Evolutionary conservation across 2,329 filamentous ascomycete genomes (phyloP), one percentile per base, ranked within the genome.

Genomic region (Diaporthe sp.): DNA sequence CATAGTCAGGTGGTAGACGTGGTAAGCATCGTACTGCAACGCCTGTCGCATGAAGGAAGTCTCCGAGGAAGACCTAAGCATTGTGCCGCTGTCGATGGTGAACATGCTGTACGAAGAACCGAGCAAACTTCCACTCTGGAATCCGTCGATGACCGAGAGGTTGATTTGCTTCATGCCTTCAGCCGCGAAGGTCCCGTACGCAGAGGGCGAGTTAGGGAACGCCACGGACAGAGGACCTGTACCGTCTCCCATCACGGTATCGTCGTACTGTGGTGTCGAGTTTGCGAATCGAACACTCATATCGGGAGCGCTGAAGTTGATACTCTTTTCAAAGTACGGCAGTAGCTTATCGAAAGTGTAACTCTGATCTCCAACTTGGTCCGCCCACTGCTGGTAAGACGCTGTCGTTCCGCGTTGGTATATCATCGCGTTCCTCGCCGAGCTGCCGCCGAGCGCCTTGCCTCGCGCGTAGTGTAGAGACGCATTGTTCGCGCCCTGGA

Each of bases 251-350:
- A 55, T 37, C 9, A 53, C 49, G 3, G 39, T 39, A 1, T 44
- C 25, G 34, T 74, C 65, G 28, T 73, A 76, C 2, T 31, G 25
- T 2, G 73, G 44, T 7, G 72, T 73, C 12, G 59, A 44, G 59
- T 76, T 76, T 19, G 55, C 19, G 17, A 62, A 53, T n/a, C 74
- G 59, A 13, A 49, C 31, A 17, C 22, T n/a, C 31, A 19, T 31
- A 2, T 74, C 65, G 12, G 74, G 74, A 2, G 74, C 55, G 3
- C 62, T 74, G 58, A 74, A 74, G 25, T 74, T 57, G 39, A 76
- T 44, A n/a, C 57, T 71, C 51, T 72, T 74, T 22, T 67, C 31
- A 13, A 59, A 76, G 31, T 58, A 76, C 3, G 55, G 72, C 1
- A 76, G 28, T 2, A 76, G 9, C 7, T 71, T 67, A 2, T 74